These are phyloP conservation scores for Paecilomyces variotii DNA, from an alignment of 2,329 filamentous ascomycete genomes.

Conservation along the genomic window DNA sequence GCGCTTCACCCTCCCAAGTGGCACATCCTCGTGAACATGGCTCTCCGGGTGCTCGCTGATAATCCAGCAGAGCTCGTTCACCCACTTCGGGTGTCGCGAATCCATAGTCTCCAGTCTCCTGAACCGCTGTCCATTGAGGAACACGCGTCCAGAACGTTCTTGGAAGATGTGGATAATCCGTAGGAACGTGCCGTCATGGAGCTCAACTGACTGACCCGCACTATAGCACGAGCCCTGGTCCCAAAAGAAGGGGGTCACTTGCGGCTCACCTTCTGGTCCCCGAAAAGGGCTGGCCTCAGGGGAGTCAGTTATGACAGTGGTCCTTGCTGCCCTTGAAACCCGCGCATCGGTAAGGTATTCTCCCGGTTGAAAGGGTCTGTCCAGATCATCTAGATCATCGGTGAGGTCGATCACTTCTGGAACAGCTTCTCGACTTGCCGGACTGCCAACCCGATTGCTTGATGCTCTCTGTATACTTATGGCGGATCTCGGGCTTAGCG, in stretches of 20 bases:
- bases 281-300: not conserved
- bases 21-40: slow-evolving; percentile 30
- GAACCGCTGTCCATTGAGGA: slow-evolving; percentile 33
- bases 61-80: slow-evolving; percentile 41
- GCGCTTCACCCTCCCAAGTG: slow-evolving; percentile 28
- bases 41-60: slow-evolving; percentile 24
- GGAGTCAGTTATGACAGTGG: not conserved
- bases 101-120: slow-evolving; percentile 23
- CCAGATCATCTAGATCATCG: not conserved
- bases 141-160: slow-evolving; percentile 12
- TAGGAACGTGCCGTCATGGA: slow-evolving; percentile 33
- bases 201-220: slow-evolving; percentile 26
- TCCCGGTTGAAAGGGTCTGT: not conserved
- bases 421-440: not conserved
- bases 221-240: slow-evolving; percentile 16
- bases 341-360: not conserved
- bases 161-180: slow-evolving; percentile 31
- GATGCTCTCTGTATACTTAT: no score
- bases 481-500: no score
- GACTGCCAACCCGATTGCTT: not conserved
- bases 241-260: slow-evolving; percentile 9
- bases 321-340: not conserved
- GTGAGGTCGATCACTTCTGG: not conserved
- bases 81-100: slow-evolving; percentile 27
- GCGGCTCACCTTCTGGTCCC: not conserved